Evolutionary conservation across 1,284 basidiomycete genomes (phyloP), one percentile per base, ranked within the genome.

Genomic region (Ceratobasidium theobromae): DNA sequence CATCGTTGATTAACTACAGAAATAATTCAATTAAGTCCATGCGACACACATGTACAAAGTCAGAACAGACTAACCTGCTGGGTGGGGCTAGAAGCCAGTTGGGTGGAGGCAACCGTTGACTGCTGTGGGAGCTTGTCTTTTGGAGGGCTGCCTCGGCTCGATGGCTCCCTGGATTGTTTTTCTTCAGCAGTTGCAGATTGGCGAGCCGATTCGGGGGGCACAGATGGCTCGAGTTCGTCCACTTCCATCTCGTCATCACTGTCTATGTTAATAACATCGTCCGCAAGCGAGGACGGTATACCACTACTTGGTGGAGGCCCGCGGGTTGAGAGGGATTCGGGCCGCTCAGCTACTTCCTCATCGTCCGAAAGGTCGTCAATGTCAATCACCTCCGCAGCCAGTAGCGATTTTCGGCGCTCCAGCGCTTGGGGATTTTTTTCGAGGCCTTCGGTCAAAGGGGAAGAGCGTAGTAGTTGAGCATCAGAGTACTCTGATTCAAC

Each of bases 221-320:
- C 49, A 3, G 49, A 35, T 32, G 49, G 49, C 6, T 30, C 32
- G 21, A 32, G 12, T 21, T 46, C 16, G 11, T 60, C 57, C 32
- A 48, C 32, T 18, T 60, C 46, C 45, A 49, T 49, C n/a, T 49
- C 57, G 21, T 62, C 58, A 23, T 62, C 58, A 6, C 46, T 62
- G 33, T 62, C 32, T 11, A 62, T 62, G 25, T 62, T 9, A 16
- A 62, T 52, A 12, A 62, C 27, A 28, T 62, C 58, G n/a, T 30
- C 55, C 30, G 23, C 32, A 8, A 40, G 16, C 3, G 49, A 3
- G 2, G 28, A 25, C 6, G 5, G 5, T 4, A 25, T 23, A 48
- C 11, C n/a, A 5, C 27, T 23, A 8, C n/a, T 27, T 11, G 45
- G 21, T 48, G 45, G 21, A 14, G 16, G 45, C 5, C 21, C 21